These are phyloP conservation scores for Truncatella angustata DNA, from an alignment of 2,329 filamentous ascomycete genomes.

Conservation along the genomic window DNA sequence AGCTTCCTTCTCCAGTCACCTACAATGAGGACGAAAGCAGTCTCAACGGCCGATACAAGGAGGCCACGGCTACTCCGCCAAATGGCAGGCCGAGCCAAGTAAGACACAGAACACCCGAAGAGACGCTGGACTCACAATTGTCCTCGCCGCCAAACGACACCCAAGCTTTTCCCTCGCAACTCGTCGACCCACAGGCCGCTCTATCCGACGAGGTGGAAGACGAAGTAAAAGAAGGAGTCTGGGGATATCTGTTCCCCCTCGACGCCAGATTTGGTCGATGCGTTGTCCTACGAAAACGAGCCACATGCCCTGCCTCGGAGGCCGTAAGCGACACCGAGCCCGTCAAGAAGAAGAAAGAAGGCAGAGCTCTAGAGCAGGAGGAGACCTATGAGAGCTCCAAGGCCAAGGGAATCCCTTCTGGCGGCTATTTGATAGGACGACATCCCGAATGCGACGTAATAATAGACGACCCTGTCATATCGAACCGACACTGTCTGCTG, in stretches of 20 bases:
- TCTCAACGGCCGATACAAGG: slow-evolving; percentile 63
- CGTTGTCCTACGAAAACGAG: slow-evolving; percentile 70
- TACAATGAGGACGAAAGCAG: slow-evolving; percentile 56
- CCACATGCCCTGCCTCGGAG: slow-evolving; percentile 63
- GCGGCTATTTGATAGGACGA: slow-evolving; percentile 87
- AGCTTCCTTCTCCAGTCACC: slow-evolving; percentile 80
- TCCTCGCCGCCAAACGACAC: slow-evolving; percentile 64
- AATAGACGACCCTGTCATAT: slow-evolving; percentile 76
- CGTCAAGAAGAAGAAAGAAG: slow-evolving; percentile 37
- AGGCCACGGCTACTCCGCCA: slow-evolving; percentile 69
- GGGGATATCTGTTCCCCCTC: slow-evolving; percentile 90
- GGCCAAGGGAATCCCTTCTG: slow-evolving; percentile 60
- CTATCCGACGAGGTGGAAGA: slow-evolving; percentile 82
- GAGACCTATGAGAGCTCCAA: slow-evolving; percentile 63
- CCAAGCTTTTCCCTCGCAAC: slow-evolving; percentile 68
- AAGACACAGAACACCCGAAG: slow-evolving; percentile 49
- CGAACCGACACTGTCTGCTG: slow-evolving; percentile 77
- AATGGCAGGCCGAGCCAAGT: slow-evolving; percentile 56
- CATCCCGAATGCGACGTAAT: slow-evolving; percentile 88
- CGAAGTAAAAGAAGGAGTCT: slow-evolving; percentile 81
- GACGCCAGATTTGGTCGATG: slow-evolving; percentile 68
- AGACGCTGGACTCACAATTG: slow-evolving; percentile 40
- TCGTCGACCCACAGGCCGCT: slow-evolving; percentile 67
- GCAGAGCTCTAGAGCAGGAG: slow-evolving; percentile 52
- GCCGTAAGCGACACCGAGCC: slow-evolving; percentile 37